These are phyloP conservation scores for Abrus pulchellus DNA, from an alignment of 306 rosid genomes.

Conservation along the genomic window DNA sequence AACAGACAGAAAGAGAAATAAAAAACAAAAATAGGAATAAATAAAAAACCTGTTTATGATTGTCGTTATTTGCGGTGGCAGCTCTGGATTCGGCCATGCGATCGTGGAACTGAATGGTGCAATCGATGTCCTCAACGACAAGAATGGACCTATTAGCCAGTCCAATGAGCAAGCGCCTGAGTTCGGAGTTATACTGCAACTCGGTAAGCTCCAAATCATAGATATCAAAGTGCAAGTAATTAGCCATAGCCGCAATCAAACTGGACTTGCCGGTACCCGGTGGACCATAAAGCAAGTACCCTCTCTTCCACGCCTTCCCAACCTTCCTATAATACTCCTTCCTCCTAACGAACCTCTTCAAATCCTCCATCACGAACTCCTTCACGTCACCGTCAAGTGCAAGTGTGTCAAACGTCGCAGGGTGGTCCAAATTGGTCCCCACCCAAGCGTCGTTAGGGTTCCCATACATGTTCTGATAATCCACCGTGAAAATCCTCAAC, in stretches of 20 bases:
- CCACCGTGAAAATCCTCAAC: constrained; percentile 61
- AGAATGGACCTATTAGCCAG: constrained; percentile 76
- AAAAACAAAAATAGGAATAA: not conserved
- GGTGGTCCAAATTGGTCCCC: constrained; percentile 68
- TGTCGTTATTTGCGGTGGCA: not conserved
- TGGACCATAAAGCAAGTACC: constrained; percentile 79
- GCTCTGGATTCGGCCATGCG: constrained; percentile 35
- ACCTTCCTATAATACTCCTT: constrained; percentile 68
- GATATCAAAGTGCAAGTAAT: constrained; percentile 68
- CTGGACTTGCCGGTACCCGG: constrained; percentile 93
- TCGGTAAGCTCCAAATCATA: constrained; percentile 80
- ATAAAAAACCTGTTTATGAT: constrained; percentile 42
- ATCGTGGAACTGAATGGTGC: constrained; percentile 63
- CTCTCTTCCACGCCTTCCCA: constrained; percentile 92
- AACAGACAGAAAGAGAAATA: not conserved
- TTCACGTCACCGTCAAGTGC: constrained; percentile 64
- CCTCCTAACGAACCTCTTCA: constrained; percentile 65
- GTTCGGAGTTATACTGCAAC: constrained; percentile 51
- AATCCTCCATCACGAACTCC: constrained; percentile 60
- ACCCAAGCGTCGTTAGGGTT: constrained; percentile 55
- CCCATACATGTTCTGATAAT: constrained; percentile 44
- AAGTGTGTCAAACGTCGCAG: constrained; percentile 72
- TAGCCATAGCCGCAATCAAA: constrained; percentile 87
- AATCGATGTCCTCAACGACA: constrained; percentile 88
- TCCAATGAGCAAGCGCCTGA: constrained; percentile 59